Percentiles rank a stretch among this genome's conserved stretches.
These are phyloP conservation scores for Suillus subalutaceus DNA, from an alignment of 768 basidiomycete genomes.

Conservation along the genomic window DNA sequence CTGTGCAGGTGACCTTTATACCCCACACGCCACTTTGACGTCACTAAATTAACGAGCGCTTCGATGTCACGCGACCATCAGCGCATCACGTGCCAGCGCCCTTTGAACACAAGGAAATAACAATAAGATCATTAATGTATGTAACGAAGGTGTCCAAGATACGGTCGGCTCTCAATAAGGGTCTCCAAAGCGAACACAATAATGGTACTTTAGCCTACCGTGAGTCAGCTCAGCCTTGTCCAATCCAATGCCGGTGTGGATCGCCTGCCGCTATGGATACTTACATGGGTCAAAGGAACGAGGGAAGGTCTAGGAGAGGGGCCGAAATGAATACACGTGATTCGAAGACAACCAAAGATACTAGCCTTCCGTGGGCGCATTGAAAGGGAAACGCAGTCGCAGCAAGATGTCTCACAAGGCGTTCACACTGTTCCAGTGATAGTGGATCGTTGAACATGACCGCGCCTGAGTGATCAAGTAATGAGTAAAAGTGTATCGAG, in stretches of 20 bases:
- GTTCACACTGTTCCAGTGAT: constrained; percentile 64
- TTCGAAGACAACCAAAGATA: not conserved
- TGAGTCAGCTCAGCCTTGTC: constrained; percentile 18
- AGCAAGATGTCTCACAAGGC: constrained; percentile 68
- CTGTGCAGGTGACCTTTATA: constrained; percentile 3
- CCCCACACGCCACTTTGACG: constrained; percentile 14
- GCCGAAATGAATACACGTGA: constrained; percentile 3
- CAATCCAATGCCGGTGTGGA: constrained; percentile 24
- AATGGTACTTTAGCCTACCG: not conserved
- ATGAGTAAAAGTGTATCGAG: not conserved
- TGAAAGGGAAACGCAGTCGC: constrained; percentile 86
- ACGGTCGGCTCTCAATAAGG: not conserved
- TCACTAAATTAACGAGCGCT: constrained; percentile 6
- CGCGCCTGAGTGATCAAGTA: constrained; percentile 60
- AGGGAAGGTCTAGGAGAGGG: constrained; percentile 50
- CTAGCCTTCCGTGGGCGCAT: constrained; percentile 92
- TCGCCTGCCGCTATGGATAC: constrained; percentile 16
- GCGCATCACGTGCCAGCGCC: constrained; percentile 3
- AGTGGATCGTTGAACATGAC: constrained; percentile 96
- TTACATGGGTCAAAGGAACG: constrained; percentile 47
- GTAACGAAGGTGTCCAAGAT: constrained; percentile 6
- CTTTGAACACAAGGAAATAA: not conserved
- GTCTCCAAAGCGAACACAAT: not conserved
- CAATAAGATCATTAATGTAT: constrained; percentile 3
- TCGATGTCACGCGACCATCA: constrained; percentile 33